A percentile compares a stretch with the other conserved stretches of the same genome.
Conservation (phyloP, 2,329 filamentous ascomycete genomes). For the Furcasterigmium sp. region DNA sequence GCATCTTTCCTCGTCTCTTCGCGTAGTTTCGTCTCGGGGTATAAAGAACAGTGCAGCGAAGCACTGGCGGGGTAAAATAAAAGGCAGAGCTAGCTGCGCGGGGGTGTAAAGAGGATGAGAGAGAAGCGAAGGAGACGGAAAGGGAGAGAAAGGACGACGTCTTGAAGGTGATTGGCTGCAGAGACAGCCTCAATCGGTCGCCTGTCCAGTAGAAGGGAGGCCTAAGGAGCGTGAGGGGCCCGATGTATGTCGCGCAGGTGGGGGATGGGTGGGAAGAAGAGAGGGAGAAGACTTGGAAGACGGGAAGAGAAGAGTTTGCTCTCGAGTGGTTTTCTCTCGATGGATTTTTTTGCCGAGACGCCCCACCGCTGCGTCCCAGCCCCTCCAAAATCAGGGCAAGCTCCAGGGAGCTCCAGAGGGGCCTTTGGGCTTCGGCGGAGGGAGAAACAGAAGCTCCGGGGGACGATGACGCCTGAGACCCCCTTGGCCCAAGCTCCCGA, state of each 20-base stretch:
- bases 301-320: constrained; percentile 4
- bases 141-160: constrained; percentile 35
- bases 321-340: constrained; percentile 10
- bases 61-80: constrained; percentile 44
- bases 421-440: constrained; percentile 1
- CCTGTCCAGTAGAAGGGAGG: constrained; percentile 7
- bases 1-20: constrained; percentile 68
- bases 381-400: no score
- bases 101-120: constrained; percentile 40
- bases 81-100: constrained; percentile 65
- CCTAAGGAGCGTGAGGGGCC: constrained; percentile 1
- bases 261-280: constrained; percentile 7
- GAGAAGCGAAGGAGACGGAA: constrained; percentile 48
- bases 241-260: neutral
- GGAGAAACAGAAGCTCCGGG: constrained; percentile 8
- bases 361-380: constrained; percentile 4
- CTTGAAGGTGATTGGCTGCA: constrained; percentile 32
- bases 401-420: neutral
- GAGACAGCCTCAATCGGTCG: constrained; percentile 31
- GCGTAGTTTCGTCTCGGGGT: constrained; percentile 52
- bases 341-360: constrained; percentile 12
- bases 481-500: no score
- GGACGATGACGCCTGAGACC: no score
- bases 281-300: constrained; percentile 8
- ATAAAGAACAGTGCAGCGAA: constrained; percentile 42